Evolutionary conservation across 2,329 filamentous ascomycete genomes (phyloP), one percentile per base, ranked within the genome.

Genomic region (Conoideocrella luteorostrata): DNA sequence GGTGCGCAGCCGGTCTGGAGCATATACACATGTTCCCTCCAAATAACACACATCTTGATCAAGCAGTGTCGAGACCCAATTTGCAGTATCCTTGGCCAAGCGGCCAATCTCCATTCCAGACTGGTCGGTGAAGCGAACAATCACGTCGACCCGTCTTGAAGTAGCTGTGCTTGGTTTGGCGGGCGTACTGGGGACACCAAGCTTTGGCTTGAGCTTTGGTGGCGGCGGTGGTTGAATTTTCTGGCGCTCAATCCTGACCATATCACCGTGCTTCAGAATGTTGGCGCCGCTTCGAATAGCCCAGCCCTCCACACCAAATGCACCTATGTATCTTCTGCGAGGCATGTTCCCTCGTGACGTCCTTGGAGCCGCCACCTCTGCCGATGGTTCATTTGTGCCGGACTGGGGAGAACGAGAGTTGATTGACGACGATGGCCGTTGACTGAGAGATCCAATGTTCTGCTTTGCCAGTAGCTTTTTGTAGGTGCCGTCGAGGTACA

Each of bases 231-330:
- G 74, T 48, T 85, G 82, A 21, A 85, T 80, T 62, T 85, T 90
- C 47, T 88, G 82, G 34, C 93, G 82, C 64, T 97, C 91, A 35
- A 98, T 95, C 39, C 75, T 82, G 46, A 98, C 80, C n/a, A 67
- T 55, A 51, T 97, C 91, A 13, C 86, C 88, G 56, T 95, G 86
- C 51, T 81, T 85, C 21, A 98, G 59, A 5, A 96, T 60, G 29
- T 78, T 79, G 3, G 67, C 68, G 1, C 91, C 91, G 61, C 88
- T 96, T 54, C 83, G 80, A 4, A 91, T 97, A 5, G 88, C 83
- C 93, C 93, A 98, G 4, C 84, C 93, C 43, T 85, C 88, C 4
- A 87, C 89, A 7, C 93, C 93, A 63, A 97, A 93, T 0, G 89
- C 88, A 15, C 93, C 93, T 48, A 97, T 78, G 56, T 97, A 98